Evolutionary conservation across 75 land plant genomes (phyloP).

Genomic region (Pinus tabuliformis): DNA sequence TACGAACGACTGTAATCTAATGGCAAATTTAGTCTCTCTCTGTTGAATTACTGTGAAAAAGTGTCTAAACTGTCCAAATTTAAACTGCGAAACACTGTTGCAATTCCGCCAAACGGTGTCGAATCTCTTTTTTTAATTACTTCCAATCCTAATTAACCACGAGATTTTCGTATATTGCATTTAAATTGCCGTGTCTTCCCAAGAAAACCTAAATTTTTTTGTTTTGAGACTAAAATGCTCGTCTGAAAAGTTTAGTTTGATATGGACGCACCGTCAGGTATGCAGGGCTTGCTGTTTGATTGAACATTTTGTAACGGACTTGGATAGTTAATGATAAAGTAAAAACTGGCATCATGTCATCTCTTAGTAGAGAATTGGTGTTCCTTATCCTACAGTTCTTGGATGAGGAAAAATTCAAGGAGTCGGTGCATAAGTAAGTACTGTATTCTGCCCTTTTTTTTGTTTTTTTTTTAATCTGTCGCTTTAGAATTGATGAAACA

Average conservation of each 20-base stretch:
- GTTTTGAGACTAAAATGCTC: background rate
- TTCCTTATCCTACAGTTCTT: constrained; percentile 71
- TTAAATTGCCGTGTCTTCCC: background rate
- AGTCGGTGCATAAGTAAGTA: constrained; percentile 71
- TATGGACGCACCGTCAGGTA: too few relatives aligned
- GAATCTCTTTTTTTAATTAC: background rate
- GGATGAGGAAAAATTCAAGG: constrained; percentile 78
- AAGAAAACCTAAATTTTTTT: background rate
- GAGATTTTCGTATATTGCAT: background rate
- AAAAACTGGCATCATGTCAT: constrained; percentile 39
- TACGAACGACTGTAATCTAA: background rate
- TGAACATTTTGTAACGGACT: background rate
- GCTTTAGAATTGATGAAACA: background rate
- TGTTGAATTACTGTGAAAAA: too few relatives aligned
- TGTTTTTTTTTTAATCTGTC: background rate
- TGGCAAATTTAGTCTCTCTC: background rate
- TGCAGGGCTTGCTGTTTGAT: background rate
- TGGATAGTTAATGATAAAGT: background rate
- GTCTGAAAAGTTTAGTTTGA: too few relatives aligned
- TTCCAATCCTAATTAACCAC: background rate
- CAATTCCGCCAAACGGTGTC: background rate
- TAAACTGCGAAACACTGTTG: background rate
- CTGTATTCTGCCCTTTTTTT: background rate
- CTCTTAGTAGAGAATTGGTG: constrained; percentile 69
- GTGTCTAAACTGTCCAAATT: background rate